Evolutionary conservation across 2,329 filamentous ascomycete genomes (phyloP), one percentile per base, ranked within the genome.

Genomic region (Didymosphaeria variabile): DNA sequence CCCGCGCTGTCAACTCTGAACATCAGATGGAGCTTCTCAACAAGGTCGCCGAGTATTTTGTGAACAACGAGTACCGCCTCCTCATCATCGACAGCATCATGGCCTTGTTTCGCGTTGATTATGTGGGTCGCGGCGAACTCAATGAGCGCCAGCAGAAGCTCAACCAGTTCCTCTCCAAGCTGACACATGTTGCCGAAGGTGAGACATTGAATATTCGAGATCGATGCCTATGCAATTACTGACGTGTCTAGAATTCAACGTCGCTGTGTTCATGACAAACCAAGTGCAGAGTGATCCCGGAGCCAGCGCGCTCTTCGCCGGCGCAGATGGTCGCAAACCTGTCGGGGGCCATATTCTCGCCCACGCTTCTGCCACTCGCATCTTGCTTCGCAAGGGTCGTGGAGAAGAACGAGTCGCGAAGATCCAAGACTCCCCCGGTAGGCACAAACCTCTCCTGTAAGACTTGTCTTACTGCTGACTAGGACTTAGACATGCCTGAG

Each of bases 281-380:
- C 89, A 91, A 78, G 89, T 91, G 38, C 88, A 90, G 78, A 89
- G 87, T 60, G 89, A 91, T 67, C 89, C 89, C 15, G 88, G 89
- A 62, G 89, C 88, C 12, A 90, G 84, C 73, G 86, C 88, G 49
- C 80, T 91, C 12, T 91, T 91, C 71, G 86, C 88, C 54, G 85
- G 88, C 65, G 88, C 87, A 58, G 89, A 91, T 78, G 89, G 89
- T 49, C 84, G 88, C 50, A 90, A 90, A 73, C 87, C 88, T 52
- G 85, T 88, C 52, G 87, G 87, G 62, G 89, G 88, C 17, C 88
- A 91, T 77, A 86, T 91, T 58, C 85, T 91, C 32, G 88, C 88
- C 40, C 88, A 91, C 75, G 88, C 88, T 55, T 90, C 88, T 55
- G 85, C 88, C 2, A 91, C 89, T 42, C 83, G 89, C 58, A 83